Evolutionary conservation across 441 rosid species (phyloP), one percentile per base, ranked within the genome.

Genomic region (Mallotus japonicus): DNA sequence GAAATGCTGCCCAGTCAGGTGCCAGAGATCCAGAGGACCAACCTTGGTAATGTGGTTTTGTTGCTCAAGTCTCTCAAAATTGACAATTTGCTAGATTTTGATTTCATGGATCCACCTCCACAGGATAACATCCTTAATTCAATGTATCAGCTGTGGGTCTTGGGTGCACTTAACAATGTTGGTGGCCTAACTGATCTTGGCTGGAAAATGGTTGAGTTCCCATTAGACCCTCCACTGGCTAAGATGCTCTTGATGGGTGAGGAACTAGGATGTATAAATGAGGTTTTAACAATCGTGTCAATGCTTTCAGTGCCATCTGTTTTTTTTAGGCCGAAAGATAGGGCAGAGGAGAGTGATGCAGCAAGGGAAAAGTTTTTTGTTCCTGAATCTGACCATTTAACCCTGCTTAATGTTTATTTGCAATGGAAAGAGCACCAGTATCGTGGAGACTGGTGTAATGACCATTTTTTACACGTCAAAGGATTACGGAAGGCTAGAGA

Each of bases 301-400:
- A 95, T 95, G 99, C 96, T 95, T 73, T 95, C 99, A 44, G 99
- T 95, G 69, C 99, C 99, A n/a, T 95, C 99, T 0, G 98, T 95
- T 65, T 95, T 95, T 80, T 95, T 93, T 82, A 85, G 99, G 78
- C 99, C 98, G 9, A 90, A 91, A 78, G 99, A 95, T 56, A 85
- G 97, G 76, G 94, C 88, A 59, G 98, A 95, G 79, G 99, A 95
- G 85, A 95, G 98, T 42, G 99, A 95, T 44, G 90, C 96, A 0
- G 98, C 99, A 0, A 81, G 98, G 76, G 99, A 95, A 76, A 95
- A 92, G 62, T 95, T 95, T 75, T 92, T 92, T 60, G 95, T 95
- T 49, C 99, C 97, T 0, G 97, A 95, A 73, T 95, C 98, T 3
- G 99, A 95, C 80, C 99, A 95, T 66, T 72, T 95, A 46, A 93